Evolutionary conservation across 345 rosid species (phyloP).

Genomic region (Rhodamnia argentea): DNA sequence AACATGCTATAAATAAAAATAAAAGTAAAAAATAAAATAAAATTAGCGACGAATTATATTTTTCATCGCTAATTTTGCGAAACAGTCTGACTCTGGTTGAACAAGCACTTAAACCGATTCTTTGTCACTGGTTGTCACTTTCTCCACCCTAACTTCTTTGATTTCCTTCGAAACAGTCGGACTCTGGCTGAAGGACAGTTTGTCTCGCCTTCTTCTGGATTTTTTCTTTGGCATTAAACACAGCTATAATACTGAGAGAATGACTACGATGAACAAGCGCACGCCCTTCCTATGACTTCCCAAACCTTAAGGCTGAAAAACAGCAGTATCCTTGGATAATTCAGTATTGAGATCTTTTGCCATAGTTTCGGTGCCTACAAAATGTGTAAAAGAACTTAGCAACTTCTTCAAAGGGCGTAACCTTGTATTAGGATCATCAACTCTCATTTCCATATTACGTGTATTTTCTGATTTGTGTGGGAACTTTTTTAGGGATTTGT

Average conservation of each 20-base stretch:
- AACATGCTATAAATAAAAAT: no score
- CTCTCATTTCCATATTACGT: no score
- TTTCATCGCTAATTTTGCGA: no score
- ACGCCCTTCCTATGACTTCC: slow-evolving; percentile 81
- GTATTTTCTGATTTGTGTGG: no score
- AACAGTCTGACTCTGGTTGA: no score
- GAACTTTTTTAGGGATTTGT: no score
- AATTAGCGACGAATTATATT: no score
- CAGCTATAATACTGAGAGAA: slow-evolving; percentile 58
- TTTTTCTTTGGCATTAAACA: slow-evolving; percentile 64
- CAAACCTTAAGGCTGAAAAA: slow-evolving; percentile 77
- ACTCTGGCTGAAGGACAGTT: slow-evolving; percentile 48
- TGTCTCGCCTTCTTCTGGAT: slow-evolving; percentile 42
- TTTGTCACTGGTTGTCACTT: slow-evolving; percentile 42
- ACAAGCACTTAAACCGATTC: slow-evolving; percentile 67
- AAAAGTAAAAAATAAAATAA: no score
- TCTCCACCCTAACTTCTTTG: slow-evolving; percentile 83
- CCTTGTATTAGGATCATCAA: neutral
- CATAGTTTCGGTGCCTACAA: slow-evolving; percentile 37
- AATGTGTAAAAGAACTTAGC: slow-evolving; percentile 4
- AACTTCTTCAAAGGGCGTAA: no score
- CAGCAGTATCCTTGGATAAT: slow-evolving; percentile 52
- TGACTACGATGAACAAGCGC: slow-evolving; percentile 51
- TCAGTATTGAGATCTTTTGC: slow-evolving; percentile 51
- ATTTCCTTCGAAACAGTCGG: slow-evolving; percentile 86